Conservation (phyloP, 2,329 filamentous ascomycete species). For the Teratosphaeria zuluensis region DNA sequence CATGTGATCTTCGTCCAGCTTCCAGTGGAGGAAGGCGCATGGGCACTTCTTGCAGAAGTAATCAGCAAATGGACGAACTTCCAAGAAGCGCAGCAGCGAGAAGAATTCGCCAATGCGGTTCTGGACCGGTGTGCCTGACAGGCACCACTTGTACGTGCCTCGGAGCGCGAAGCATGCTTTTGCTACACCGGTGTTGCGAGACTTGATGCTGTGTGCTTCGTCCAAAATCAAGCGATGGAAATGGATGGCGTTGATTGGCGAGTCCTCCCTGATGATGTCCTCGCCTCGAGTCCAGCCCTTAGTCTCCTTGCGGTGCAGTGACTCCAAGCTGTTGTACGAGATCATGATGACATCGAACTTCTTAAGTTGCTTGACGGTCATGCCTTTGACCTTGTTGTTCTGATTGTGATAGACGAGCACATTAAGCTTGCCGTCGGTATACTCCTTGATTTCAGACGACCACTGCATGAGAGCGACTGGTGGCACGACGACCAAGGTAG, state of each 20-base stretch:
- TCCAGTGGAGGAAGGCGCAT: conserved; percentile 78
- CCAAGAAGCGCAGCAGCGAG: conserved; percentile 75
- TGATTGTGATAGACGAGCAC: conserved; percentile 86
- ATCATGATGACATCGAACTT: conserved; percentile 92
- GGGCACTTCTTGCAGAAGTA: conserved; percentile 86
- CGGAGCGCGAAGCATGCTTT: conserved; percentile 90
- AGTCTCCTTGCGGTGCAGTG: conserved; percentile 81
- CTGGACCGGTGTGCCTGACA: conserved; percentile 89
- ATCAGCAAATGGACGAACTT: conserved; percentile 78
- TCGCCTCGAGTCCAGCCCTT: conserved; percentile 80
- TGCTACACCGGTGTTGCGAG: conserved; percentile 78
- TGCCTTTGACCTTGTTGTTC: conserved; percentile 69
- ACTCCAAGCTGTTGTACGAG: conserved; percentile 86
- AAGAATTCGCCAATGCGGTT: conserved; percentile 98
- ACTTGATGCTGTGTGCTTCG: conserved; percentile 92
- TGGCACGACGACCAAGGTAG: conserved; percentile 80
- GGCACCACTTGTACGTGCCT: conserved; percentile 85
- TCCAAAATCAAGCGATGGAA: conserved; percentile 92
- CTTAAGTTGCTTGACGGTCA: conserved; percentile 64
- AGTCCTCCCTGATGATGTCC: conserved; percentile 68
- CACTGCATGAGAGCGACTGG: conserved; percentile 95
- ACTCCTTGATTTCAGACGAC: conserved; percentile 49
- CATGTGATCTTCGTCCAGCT: conserved; percentile 58
- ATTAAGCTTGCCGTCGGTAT: conserved; percentile 82
- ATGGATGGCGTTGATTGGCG: conserved; percentile 66